Conservation (phyloP, 1,284 basidiomycete genomes). For the Fomitopsis palustris region DNA sequence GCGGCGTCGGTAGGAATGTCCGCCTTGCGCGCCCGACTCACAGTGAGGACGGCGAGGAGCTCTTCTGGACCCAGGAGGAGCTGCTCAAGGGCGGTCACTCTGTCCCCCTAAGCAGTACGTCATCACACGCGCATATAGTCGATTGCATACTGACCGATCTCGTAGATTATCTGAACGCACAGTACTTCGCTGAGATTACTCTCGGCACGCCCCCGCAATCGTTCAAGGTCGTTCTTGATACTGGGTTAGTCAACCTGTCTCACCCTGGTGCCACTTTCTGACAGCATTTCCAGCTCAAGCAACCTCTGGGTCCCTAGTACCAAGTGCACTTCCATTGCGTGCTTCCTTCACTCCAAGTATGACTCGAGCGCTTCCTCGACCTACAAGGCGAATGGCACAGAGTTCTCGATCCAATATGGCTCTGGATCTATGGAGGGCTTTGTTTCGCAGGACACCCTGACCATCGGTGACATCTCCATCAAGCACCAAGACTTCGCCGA, state of each 20-base stretch:
- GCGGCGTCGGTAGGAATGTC: conserved; percentile 68
- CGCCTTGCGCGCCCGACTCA: conserved; percentile 37
- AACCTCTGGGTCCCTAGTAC: conserved; percentile 94
- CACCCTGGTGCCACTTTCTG: conserved; percentile 7
- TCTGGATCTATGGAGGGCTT: conserved; percentile 97
- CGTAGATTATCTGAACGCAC: conserved; percentile 94
- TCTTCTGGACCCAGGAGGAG: conserved; percentile 83
- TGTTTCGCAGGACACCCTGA: conserved; percentile 83
- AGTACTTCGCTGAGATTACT: conserved; percentile 91
- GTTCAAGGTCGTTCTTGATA: conserved; percentile 89
- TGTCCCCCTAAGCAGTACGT: conserved; percentile 89
- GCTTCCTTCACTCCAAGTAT: conserved; percentile 96
- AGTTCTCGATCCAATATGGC: conserved; percentile 94
- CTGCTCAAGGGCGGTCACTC: conserved; percentile 75
- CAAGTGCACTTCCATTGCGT: conserved; percentile 93
- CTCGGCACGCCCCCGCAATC: conserved; percentile 81
- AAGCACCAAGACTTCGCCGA: conserved; percentile 90
- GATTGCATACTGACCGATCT: background rate
- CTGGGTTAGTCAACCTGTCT: conserved; percentile 47
- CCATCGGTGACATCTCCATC: conserved; percentile 84
- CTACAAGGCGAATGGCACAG: conserved; percentile 89
- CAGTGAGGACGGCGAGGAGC: conserved; percentile 52
- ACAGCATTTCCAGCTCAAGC: conserved; percentile 56
- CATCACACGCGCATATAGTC: background rate
- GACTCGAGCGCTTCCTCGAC: conserved; percentile 82